Evolutionary conservation across 2,329 filamentous ascomycete species (phyloP), one percentile per base, ranked within the genome.

Genomic region (Endocalyx cinctus): DNA sequence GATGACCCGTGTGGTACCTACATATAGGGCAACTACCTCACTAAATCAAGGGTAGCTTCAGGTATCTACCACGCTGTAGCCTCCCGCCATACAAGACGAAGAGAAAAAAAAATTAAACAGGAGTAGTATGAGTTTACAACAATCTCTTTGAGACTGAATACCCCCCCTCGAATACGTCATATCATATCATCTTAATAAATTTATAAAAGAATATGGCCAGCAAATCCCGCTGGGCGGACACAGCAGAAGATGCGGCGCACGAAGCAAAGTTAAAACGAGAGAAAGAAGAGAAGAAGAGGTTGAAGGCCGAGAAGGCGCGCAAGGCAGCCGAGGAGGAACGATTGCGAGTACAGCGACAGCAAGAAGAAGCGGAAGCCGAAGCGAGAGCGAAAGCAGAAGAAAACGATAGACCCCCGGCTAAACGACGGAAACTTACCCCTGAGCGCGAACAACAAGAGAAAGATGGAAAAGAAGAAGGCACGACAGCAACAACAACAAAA

Each of bases 151-250:
- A n/a, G n/a, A n/a, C n/a, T n/a, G n/a, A n/a, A n/a, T n/a, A n/a
- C n/a, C n/a, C n/a, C n/a, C n/a, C n/a, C n/a, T n/a, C n/a, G n/a
- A n/a, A n/a, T n/a, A n/a, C n/a, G n/a, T n/a, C n/a, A n/a, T n/a
- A n/a, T n/a, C n/a, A n/a, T n/a, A n/a, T n/a, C n/a, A n/a, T n/a
- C n/a, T n/a, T n/a, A n/a, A n/a, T n/a, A n/a, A n/a, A n/a, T n/a
- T n/a, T n/a, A n/a, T n/a, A n/a, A n/a, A n/a, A n/a, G 6, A 46
- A 35, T 29, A 84, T 84, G 79, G 70, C 79, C 29, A 67, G 67
- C 51, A 79, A 77, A 56, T 96, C 90, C 31, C 80, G 90, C 61
- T 98, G 92, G 92, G 87, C 85, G 45, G 77, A 88, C 52, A 79
- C 84, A 28, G 85, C 86, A 48, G 86, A 88, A 47, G 88, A 96